Evolutionary conservation across 192 early-diverging fungal species (phyloP).

Genomic region (Dissophora ornata): DNA sequence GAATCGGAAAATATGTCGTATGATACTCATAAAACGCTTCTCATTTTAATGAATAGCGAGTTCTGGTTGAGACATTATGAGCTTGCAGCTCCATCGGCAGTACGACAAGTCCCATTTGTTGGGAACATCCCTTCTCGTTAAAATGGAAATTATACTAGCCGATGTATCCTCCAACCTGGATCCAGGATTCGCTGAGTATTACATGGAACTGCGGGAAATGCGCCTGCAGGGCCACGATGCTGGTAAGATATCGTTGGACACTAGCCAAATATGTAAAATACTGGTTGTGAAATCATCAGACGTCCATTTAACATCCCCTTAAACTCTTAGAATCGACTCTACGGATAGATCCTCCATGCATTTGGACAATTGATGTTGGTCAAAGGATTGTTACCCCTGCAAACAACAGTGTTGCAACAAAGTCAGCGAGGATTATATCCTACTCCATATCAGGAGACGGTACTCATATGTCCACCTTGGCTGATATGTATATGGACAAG

Average conservation of each 20-base stretch:
- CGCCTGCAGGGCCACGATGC: too few relatives aligned
- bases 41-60: too few relatives aligned
- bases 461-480: neutral
- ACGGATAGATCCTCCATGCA: neutral
- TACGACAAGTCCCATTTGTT: neutral
- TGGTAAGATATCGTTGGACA: too few relatives aligned
- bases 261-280: too few relatives aligned
- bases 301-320: too few relatives aligned
- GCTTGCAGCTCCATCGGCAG: too few relatives aligned
- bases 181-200: neutral
- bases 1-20: too few relatives aligned
- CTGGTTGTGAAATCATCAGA: too few relatives aligned
- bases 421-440: neutral
- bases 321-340: neutral
- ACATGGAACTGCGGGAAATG: neutral
- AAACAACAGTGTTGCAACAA: too few relatives aligned
- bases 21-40: too few relatives aligned
- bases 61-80: too few relatives aligned
- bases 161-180: neutral
- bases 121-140: neutral
- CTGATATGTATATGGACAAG: neutral
- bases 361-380: neutral
- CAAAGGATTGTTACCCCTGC: neutral
- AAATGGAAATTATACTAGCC: slow-evolving; percentile 1
- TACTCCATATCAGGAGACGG: neutral